Evolutionary conservation across 192 early-diverging fungal species (phyloP).

Genomic region (Podila minutissima): DNA sequence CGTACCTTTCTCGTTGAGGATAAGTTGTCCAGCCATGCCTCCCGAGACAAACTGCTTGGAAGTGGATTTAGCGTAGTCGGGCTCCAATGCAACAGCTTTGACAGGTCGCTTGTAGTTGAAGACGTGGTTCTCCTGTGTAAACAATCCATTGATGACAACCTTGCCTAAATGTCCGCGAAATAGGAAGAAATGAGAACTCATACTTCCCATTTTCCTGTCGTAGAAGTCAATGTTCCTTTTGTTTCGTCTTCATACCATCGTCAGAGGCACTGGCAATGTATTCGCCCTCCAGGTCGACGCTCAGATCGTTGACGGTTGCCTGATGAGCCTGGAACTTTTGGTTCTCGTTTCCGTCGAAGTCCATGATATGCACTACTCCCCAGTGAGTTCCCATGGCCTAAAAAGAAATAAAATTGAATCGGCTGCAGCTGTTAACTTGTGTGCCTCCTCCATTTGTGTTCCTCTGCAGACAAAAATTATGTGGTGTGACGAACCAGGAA

Average conservation of each 20-base stretch:
- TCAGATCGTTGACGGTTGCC: slow-evolving; percentile 87
- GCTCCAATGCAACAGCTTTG: slow-evolving; percentile 91
- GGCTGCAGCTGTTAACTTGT: background rate
- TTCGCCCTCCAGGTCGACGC: slow-evolving; percentile 87
- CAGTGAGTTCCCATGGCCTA: slow-evolving; percentile 91
- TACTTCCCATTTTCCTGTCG: no score
- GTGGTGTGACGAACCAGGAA: slow-evolving; percentile 74
- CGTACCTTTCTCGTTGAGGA: slow-evolving; percentile 84
- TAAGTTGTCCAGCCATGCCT: slow-evolving; percentile 88
- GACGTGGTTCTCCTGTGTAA: slow-evolving; percentile 71
- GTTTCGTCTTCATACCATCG: slow-evolving; percentile 73
- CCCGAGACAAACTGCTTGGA: slow-evolving; percentile 89
- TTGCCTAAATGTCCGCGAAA: slow-evolving; percentile 62
- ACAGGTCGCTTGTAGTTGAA: slow-evolving; percentile 90
- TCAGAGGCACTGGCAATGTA: slow-evolving; percentile 93
- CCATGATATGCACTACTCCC: slow-evolving; percentile 89
- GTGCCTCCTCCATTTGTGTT: background rate
- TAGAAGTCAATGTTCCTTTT: background rate
- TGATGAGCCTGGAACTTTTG: slow-evolving; percentile 87
- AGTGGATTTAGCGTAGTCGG: slow-evolving; percentile 79
- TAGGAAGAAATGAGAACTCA: no score
- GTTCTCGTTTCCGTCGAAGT: slow-evolving; percentile 91
- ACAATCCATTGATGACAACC: slow-evolving; percentile 88
- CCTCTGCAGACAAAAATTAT: background rate
- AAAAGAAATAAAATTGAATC: background rate